These are phyloP conservation scores for Kickxella alabastrina DNA, from an alignment of 192 early-diverging fungal species.

Conservation along the genomic window DNA sequence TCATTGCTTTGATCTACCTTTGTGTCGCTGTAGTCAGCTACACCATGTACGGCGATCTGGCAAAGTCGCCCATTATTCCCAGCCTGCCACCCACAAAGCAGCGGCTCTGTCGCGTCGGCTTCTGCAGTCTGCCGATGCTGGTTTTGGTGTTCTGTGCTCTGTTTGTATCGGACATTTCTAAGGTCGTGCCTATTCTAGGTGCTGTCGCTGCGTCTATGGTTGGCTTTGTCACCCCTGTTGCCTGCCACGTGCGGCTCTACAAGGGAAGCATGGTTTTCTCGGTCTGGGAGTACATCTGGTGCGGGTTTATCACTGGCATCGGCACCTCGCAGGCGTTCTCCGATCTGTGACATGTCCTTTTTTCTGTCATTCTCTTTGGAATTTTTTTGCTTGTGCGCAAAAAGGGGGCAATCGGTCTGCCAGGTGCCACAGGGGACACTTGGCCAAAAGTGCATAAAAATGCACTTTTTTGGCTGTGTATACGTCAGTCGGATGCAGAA, in stretches of 20 bases:
- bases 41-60: conserved; percentile 65
- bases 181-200: conserved; percentile 79
- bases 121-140: conserved; percentile 57
- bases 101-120: conserved; percentile 30
- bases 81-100: conserved; percentile 65
- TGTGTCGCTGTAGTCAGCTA: conserved; percentile 72
- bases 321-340: conserved; percentile 34
- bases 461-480: no score
- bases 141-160: conserved; percentile 58
- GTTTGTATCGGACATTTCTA: conserved; percentile 73
- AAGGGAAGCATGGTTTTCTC: conserved; percentile 17
- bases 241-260: conserved; percentile 69
- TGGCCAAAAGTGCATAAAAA: no score
- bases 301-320: conserved; percentile 23
- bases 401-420: no score
- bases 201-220: conserved; percentile 68
- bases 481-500: no score
- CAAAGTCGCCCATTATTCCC: conserved; percentile 62
- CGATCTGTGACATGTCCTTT: conserved; percentile 18
- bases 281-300: conserved; percentile 34
- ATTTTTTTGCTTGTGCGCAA: no score
- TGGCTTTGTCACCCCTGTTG: conserved; percentile 80
- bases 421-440: no score
- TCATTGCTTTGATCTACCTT: conserved; percentile 69
- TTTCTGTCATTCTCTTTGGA: no score